These are phyloP conservation scores for Rubus idaeus DNA, from an alignment of 306 rosid species.

Conservation along the genomic window DNA sequence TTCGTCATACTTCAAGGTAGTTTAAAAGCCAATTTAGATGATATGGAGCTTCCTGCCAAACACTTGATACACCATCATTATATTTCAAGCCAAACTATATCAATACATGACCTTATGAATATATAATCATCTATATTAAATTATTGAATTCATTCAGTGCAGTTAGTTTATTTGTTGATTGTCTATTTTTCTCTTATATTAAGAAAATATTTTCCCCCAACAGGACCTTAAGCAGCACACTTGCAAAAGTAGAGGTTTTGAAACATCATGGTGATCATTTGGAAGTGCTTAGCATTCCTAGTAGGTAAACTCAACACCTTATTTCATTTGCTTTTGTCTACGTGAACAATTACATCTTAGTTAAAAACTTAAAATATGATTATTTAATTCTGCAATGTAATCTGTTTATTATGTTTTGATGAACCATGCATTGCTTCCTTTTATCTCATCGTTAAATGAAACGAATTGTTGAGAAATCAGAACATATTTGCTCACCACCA, in stretches of 20 bases:
- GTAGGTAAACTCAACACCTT: not conserved
- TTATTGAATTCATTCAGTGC: no score
- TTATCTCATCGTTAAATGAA: not conserved
- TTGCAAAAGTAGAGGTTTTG: conserved; percentile 2
- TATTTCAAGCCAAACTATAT: not conserved
- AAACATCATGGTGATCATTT: not conserved
- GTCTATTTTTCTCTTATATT: not conserved
- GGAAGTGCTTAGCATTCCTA: not conserved
- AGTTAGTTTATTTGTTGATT: no score
- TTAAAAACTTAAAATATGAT: not conserved
- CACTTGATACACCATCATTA: not conserved
- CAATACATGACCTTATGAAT: not conserved
- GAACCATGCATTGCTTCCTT: not conserved
- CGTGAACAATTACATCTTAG: not conserved
- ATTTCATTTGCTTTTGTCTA: not conserved
- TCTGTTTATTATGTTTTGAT: no score
- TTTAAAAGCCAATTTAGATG: not conserved
- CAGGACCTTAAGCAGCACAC: not conserved
- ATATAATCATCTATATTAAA: not conserved
- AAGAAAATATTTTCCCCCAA: not conserved
- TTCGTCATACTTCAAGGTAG: conserved; percentile 5
- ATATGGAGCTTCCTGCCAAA: not conserved
- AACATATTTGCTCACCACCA: not conserved
- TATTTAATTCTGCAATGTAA: no score
- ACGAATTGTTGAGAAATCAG: not conserved